phyloP scores from a whole-genome alignment of 257 asterid genomes.

The Solanum pennellii region DNA sequence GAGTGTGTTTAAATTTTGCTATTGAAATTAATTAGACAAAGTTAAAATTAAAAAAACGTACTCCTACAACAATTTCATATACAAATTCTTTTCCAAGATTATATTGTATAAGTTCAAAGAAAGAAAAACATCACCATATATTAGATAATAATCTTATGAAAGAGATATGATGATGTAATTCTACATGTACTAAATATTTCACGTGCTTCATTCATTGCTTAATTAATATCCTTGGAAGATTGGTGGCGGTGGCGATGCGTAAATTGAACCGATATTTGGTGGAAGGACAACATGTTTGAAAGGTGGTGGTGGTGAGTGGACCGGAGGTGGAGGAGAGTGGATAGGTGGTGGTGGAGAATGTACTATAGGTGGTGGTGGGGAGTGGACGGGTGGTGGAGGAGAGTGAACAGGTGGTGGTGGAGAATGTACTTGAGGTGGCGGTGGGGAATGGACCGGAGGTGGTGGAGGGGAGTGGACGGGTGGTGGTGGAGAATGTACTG shows the following conservation, averaged over 20 bases:
- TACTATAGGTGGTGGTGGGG: not conserved
- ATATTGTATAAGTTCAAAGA: not conserved
- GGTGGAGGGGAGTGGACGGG: not conserved
- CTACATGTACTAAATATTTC: not conserved
- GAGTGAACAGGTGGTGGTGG: not conserved
- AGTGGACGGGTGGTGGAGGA: not conserved
- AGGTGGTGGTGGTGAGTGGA: not conserved
- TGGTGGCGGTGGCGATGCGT: constrained; percentile 6
- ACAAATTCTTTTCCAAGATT: not conserved
- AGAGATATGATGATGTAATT: not conserved
- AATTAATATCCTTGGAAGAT: constrained; percentile 3
- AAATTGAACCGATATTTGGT: not conserved
- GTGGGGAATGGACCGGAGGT: not conserved
- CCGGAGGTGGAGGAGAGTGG: not conserved
- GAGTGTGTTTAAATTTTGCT: not conserved
- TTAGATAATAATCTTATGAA: not conserved
- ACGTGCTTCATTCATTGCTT: not conserved
- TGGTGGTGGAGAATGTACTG: not conserved
- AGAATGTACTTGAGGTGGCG: not conserved
- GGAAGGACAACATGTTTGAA: not conserved
- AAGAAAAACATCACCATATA: not conserved
- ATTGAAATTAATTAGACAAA: not conserved
- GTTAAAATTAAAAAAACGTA: not conserved
- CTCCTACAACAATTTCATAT: not conserved
- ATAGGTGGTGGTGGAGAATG: not conserved